Base-by-base conservation (phyloP, 768 basidiomycete genomes). In the Kwoniella mangroviensis region DNA sequence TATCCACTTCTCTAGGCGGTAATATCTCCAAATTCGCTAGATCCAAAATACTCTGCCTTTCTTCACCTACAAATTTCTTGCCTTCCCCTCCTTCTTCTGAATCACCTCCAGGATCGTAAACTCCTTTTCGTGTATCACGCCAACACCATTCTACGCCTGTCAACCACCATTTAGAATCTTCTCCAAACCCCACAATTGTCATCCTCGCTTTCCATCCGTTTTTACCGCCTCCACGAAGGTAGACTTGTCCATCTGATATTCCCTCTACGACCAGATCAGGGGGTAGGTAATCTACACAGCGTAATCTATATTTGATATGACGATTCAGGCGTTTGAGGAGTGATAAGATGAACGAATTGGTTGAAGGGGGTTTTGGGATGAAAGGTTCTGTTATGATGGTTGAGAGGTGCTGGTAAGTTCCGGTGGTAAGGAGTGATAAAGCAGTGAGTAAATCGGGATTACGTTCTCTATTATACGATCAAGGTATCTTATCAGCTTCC, bases 371-470 rank as follows among this genome's bases (percentile, higher is more conserved):
- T 52, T 84, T 84, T n/a, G 90, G 90, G 73, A 91, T 84, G 64
- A 92, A 86, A 58, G 86, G 80, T 87, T 93, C 93, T 88, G 91
- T 92, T 80, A 96, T 90, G 62, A 85, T 86, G 1, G 89, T 87
- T 19, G 96, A 94, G 17, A 98, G 87, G 28, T 93, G 86, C 49
- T 89, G 86, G 79, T 98, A 98, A 17, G 91, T 90, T 0, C 94
- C 95, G 13, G 89, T 90, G 1, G 91, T 91, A 41, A 97, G 86
- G 65, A 98, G 91, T 74, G 94, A 91, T 45, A 98, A 84, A 24
- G 95, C 95, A 0, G 94, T 96, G 4, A 94, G 86, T 24, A 98
- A 85, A 83, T 98, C 96, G 70, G 95, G 93, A 83, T 98, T 98
- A 67, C 95, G 90, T 21, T 94, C 87, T 79, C 95, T 93, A 76